Conservation (phyloP, 805 yeast genomes). For the Ascoidea rubescens region DNA sequence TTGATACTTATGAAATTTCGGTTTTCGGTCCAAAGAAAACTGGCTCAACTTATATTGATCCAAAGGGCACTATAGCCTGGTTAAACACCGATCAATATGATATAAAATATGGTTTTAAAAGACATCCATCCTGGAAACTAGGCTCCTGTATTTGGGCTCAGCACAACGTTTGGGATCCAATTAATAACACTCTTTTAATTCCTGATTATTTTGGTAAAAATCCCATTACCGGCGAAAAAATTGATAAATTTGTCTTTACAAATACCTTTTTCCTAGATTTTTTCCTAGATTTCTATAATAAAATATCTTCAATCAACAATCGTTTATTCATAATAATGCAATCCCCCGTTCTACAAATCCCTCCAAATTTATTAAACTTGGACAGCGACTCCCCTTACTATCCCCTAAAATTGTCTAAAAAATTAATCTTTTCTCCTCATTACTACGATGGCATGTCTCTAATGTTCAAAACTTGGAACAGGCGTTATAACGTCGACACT, state of each 20-base stretch:
- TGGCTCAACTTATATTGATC: slow-evolving; percentile 45
- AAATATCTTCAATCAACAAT: slow-evolving; percentile 28
- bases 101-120: slow-evolving; percentile 50
- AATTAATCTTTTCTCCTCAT: slow-evolving; percentile 73
- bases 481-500: slow-evolving; percentile 73
- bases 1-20: slow-evolving; percentile 59
- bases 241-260: slow-evolving; percentile 43
- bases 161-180: slow-evolving; percentile 61
- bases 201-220: slow-evolving; percentile 38
- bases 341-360: slow-evolving; percentile 68
- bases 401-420: slow-evolving; percentile 28
- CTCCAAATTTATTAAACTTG: slow-evolving; percentile 45
- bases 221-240: slow-evolving; percentile 22
- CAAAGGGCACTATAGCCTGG: slow-evolving; percentile 63
- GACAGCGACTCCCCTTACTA: slow-evolving; percentile 20
- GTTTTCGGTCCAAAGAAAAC: slow-evolving; percentile 63
- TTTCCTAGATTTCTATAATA: slow-evolving; percentile 34
- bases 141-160: slow-evolving; percentile 76
- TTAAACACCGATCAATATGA: slow-evolving; percentile 29
- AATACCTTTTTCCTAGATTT: slow-evolving; percentile 53
- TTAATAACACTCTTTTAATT: slow-evolving; percentile 23
- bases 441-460: slow-evolving; percentile 91
- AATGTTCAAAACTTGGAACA: slow-evolving; percentile 85
- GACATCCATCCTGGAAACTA: slow-evolving; percentile 49
- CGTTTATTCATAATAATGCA: slow-evolving; percentile 52